Evolutionary conservation across 495 filamentous ascomycete species (phyloP).

Genomic region (Talaromyces stipitatus): DNA sequence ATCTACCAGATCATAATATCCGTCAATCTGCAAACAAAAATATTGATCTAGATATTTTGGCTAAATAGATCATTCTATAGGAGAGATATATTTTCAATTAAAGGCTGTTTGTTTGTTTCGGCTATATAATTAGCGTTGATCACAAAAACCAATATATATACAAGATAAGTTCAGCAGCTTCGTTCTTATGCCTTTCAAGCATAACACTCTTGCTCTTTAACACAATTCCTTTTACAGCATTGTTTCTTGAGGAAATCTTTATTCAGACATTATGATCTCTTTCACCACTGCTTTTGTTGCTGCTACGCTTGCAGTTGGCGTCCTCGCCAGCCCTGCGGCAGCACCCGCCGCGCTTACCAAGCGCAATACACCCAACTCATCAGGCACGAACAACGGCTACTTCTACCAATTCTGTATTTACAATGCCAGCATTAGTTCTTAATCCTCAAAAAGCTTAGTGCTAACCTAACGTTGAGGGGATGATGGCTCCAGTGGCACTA

Average conservation of each 20-base stretch:
- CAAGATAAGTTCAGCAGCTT: neutral
- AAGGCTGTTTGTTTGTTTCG: neutral
- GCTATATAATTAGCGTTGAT: neutral
- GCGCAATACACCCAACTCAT: conserved; percentile 29
- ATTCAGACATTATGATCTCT: neutral
- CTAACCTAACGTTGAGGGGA: neutral
- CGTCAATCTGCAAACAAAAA: neutral
- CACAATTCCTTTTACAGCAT: neutral
- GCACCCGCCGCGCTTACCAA: conserved; percentile 2
- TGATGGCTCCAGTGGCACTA: conserved; percentile 20
- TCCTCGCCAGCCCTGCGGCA: conserved; percentile 35
- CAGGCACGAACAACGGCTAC: conserved; percentile 50
- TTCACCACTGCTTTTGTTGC: neutral
- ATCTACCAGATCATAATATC: neutral
- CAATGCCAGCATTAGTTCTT: conserved; percentile 13
- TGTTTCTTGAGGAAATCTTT: neutral
- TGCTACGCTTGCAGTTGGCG: conserved; percentile 21
- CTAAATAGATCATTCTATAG: neutral
- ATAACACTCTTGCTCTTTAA: neutral
- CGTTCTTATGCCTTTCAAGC: neutral
- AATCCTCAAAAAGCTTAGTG: neutral
- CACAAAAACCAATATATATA: neutral
- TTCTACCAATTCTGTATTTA: conserved; percentile 41
- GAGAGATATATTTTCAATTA: neutral
- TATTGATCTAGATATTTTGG: neutral